phyloP scores from a whole-genome alignment of 2,329 filamentous ascomycete genomes.

The Ascocoryne sarcoides region DNA sequence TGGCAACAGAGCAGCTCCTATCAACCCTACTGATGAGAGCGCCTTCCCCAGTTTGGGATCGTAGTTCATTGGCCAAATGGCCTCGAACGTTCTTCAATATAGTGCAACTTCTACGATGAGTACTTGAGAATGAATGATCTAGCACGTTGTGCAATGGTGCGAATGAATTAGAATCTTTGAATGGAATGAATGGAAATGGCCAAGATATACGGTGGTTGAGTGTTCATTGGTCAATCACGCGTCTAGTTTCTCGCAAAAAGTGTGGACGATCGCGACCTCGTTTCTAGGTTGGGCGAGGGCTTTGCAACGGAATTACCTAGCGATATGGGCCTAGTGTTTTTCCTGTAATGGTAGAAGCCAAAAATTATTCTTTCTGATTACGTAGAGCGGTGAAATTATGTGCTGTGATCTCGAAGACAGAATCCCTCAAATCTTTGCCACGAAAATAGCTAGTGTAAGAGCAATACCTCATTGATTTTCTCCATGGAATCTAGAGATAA shows the following conservation, averaged over 20 bases:
- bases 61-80: constrained; percentile 18
- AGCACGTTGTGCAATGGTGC: constrained; percentile 10
- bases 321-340: too few species aligned
- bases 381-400: too few species aligned
- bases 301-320: too few species aligned
- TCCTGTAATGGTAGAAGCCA: too few species aligned
- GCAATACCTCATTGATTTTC: too few species aligned
- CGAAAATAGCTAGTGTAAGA: too few species aligned
- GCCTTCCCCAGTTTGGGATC: constrained; percentile 45
- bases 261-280: too few species aligned
- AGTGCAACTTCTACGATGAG: constrained; percentile 10
- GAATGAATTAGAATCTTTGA: constrained; percentile 6
- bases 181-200: constrained; percentile 5
- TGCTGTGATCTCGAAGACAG: too few species aligned
- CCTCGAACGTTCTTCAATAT: constrained; percentile 14
- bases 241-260: background rate
- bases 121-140: constrained; percentile 11
- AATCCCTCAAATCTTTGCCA: too few species aligned
- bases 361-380: too few species aligned
- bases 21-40: constrained; percentile 40
- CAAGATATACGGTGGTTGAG: constrained; percentile 11
- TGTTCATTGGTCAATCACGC: background rate
- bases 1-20: constrained; percentile 25
- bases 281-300: too few species aligned
- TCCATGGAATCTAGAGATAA: too few species aligned